Evolutionary conservation across 352 stramenopile genomes (phyloP).

Genomic region (Phytophthora sp.): DNA sequence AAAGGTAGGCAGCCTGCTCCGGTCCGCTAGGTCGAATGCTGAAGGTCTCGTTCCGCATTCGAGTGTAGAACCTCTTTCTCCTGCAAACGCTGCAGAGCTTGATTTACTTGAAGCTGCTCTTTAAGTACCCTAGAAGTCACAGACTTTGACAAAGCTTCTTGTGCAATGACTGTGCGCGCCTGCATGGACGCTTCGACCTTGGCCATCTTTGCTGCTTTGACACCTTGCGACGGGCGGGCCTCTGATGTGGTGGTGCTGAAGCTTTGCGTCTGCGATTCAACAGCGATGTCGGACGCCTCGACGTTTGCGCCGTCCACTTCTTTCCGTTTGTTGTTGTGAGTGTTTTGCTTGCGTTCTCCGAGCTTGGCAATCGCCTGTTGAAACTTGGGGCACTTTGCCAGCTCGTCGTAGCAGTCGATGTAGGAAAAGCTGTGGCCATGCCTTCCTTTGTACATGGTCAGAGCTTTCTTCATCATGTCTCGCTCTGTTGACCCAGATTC

Average conservation of each 20-base stretch:
- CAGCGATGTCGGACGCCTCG: not conserved
- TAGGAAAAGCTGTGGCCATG: not conserved
- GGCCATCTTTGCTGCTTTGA: too few species aligned
- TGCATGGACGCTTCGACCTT: too few species aligned
- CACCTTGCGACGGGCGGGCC: too few species aligned
- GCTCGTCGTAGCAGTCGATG: not conserved
- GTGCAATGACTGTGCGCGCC: too few species aligned
- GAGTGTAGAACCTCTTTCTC: not conserved
- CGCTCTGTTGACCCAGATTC: not conserved
- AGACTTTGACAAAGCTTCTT: too few species aligned
- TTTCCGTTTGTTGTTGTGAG: not conserved
- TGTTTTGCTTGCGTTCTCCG: too few species aligned
- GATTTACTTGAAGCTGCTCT: too few species aligned
- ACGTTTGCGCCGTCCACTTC: not conserved
- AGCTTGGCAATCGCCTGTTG: not conserved
- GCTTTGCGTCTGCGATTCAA: too few species aligned
- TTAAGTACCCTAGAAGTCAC: too few species aligned
- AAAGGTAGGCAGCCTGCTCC: not conserved
- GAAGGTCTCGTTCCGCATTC: not conserved
- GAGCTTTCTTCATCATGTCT: not conserved
- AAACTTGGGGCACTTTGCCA: not conserved
- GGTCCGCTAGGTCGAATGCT: not conserved
- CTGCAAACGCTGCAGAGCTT: not conserved
- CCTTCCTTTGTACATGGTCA: not conserved
- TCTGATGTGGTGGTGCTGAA: too few species aligned